A percentile compares a stretch with the other conserved stretches of the same genome.
Evolutionary conservation across 2,329 filamentous ascomycete genomes (phyloP).

Genomic region (Penicillium hesseltinei): DNA sequence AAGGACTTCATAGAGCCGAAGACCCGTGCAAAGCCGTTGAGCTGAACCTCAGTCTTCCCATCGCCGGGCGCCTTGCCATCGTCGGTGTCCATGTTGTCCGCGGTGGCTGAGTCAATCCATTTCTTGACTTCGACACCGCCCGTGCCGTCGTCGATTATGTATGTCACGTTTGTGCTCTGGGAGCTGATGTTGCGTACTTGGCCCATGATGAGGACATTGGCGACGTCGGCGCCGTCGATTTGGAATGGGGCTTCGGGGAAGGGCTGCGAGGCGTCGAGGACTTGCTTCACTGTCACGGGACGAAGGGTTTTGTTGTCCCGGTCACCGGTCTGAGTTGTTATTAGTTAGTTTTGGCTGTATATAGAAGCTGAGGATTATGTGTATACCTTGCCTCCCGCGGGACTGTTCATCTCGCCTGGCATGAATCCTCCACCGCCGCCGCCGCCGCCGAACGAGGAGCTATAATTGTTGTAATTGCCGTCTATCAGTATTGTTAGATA

Average conservation of each 20-base stretch:
- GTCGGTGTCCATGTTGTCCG: conserved; percentile 48
- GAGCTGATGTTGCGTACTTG: conserved; percentile 83
- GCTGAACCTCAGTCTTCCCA: conserved; percentile 58
- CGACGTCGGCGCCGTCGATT: conserved; percentile 73
- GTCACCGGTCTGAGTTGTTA: conserved; percentile 43
- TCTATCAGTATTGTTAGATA: conserved; percentile 25
- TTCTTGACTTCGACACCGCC: conserved; percentile 74
- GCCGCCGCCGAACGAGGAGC: conserved; percentile 55
- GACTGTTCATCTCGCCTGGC: conserved; percentile 51
- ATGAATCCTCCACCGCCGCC: conserved; percentile 61
- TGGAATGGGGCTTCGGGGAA: conserved; percentile 75
- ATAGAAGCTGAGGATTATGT: background rate
- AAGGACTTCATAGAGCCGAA: conserved; percentile 83
- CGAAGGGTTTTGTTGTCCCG: conserved; percentile 77
- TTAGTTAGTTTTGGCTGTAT: background rate
- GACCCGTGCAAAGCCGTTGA: conserved; percentile 79
- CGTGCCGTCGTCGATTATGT: conserved; percentile 93
- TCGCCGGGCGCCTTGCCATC: conserved; percentile 41
- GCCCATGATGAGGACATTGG: conserved; percentile 79
- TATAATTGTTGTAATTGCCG: conserved; percentile 47
- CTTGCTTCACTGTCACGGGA: conserved; percentile 93
- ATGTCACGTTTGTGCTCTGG: conserved; percentile 89
- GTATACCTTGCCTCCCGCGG: conserved; percentile 44
- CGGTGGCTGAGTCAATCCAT: conserved; percentile 46
- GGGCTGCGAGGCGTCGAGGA: conserved; percentile 75